These are phyloP conservation scores for Plasmopara halstedii DNA, from an alignment of 352 stramenopile genomes.

Conservation along the genomic window DNA sequence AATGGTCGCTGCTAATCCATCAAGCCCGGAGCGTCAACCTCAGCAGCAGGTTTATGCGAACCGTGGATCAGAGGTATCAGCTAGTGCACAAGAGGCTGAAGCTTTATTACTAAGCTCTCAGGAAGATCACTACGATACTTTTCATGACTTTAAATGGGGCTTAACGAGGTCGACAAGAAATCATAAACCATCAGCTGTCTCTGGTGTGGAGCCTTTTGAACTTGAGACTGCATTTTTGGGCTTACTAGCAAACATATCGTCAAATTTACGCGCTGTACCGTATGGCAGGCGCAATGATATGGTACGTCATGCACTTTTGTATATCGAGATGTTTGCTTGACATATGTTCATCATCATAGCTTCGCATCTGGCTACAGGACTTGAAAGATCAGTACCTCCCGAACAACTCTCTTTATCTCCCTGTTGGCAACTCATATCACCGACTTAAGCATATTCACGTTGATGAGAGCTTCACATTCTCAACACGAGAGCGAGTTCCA, in stretches of 20 bases:
- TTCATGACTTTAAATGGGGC: slow-evolving; percentile 47
- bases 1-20: slow-evolving; percentile 32
- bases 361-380: slow-evolving; percentile 59
- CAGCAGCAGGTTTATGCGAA: slow-evolving; percentile 14
- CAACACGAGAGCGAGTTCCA: slow-evolving; percentile 70
- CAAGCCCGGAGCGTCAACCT: slow-evolving; percentile 16
- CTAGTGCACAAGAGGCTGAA: slow-evolving; percentile 39
- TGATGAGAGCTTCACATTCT: slow-evolving; percentile 78
- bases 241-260: slow-evolving; percentile 66
- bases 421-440: slow-evolving; percentile 69
- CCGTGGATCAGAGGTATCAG: slow-evolving; percentile 14
- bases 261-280: slow-evolving; percentile 56
- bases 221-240: slow-evolving; percentile 57
- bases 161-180: slow-evolving; percentile 6
- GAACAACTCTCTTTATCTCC: slow-evolving; percentile 72
- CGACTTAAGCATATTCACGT: slow-evolving; percentile 73
- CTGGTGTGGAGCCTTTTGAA: slow-evolving; percentile 51
- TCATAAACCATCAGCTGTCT: neutral
- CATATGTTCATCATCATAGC: slow-evolving; percentile 17
- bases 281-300: slow-evolving; percentile 55
- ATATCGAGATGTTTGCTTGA: too few species aligned
- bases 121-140: slow-evolving; percentile 69
- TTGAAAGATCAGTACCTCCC: slow-evolving; percentile 61
- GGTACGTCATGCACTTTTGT: slow-evolving; percentile 24
- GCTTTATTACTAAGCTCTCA: slow-evolving; percentile 36